Evolutionary conservation across 2,329 filamentous ascomycete genomes (phyloP).

Genomic region (Fusarium sp.): DNA sequence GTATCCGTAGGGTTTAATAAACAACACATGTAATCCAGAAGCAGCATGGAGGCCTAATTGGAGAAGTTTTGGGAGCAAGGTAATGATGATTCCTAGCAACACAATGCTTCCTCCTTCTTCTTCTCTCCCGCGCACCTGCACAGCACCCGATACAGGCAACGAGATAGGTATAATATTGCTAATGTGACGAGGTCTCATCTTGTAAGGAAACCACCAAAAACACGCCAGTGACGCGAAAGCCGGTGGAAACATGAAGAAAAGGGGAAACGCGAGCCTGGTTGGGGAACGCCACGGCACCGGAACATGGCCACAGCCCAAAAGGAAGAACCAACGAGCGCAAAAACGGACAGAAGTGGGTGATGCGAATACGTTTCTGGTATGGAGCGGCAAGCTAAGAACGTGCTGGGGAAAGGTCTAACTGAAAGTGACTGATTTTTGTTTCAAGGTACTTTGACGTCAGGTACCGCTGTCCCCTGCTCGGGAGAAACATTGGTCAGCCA

Average conservation of each 20-base stretch:
- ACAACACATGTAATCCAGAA: background rate
- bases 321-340: constrained; percentile 44
- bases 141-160: constrained; percentile 7
- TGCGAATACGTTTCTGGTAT: constrained; percentile 49
- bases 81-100: background rate
- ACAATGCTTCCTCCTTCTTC: background rate
- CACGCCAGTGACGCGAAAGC: constrained; percentile 28
- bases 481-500: constrained; percentile 40
- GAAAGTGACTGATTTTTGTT: constrained; percentile 41
- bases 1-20: background rate
- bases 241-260: constrained; percentile 30
- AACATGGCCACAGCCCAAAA: constrained; percentile 39
- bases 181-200: constrained; percentile 1
- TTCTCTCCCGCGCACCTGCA: background rate
- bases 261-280: constrained; percentile 43
- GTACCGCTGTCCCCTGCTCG: constrained; percentile 26
- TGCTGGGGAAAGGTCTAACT: constrained; percentile 42
- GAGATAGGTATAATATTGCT: constrained; percentile 15
- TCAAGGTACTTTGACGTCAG: constrained; percentile 38
- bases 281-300: constrained; percentile 27
- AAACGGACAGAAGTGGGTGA: constrained; percentile 46
- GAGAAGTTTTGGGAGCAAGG: background rate
- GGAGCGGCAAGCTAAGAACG: constrained; percentile 42
- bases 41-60: background rate
- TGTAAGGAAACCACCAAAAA: constrained; percentile 9